A percentile compares a stretch with the other conserved stretches of the same genome.
These are phyloP conservation scores for Pulveroboletus sp. DNA, from an alignment of 768 basidiomycete species.

Conservation along the genomic window DNA sequence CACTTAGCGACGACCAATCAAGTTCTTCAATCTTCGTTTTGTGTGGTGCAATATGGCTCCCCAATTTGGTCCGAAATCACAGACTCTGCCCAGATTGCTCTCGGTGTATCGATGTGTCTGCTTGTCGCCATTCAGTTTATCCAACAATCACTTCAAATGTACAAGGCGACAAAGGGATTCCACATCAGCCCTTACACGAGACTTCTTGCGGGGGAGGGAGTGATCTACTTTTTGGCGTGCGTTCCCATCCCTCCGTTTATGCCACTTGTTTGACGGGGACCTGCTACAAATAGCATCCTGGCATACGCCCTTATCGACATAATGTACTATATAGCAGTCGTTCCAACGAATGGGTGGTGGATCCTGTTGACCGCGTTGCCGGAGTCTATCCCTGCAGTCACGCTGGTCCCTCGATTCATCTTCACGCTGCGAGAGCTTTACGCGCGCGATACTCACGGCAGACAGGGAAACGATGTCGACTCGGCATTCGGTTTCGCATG, in stretches of 20 bases:
- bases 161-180: neutral
- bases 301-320: neutral
- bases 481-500: neutral
- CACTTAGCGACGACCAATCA: neutral
- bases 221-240: constrained; percentile 2
- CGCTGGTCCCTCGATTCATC: neutral
- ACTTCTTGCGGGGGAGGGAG: neutral
- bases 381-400: neutral
- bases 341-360: neutral
- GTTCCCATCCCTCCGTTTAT: neutral
- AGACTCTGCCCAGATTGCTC: neutral
- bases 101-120: neutral
- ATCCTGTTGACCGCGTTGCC: neutral
- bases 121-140: neutral
- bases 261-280: neutral
- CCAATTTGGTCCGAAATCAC: neutral
- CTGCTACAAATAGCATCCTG: neutral
- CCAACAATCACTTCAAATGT: neutral
- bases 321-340: neutral
- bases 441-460: neutral
- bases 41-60: neutral
- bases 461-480: neutral
- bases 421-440: neutral
- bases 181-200: neutral
- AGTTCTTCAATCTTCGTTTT: neutral